A percentile compares a stretch with the other conserved stretches of the same genome.
These are phyloP conservation scores for Arachnomyces sp. DNA, from an alignment of 2,329 filamentous ascomycete genomes.

Conservation along the genomic window DNA sequence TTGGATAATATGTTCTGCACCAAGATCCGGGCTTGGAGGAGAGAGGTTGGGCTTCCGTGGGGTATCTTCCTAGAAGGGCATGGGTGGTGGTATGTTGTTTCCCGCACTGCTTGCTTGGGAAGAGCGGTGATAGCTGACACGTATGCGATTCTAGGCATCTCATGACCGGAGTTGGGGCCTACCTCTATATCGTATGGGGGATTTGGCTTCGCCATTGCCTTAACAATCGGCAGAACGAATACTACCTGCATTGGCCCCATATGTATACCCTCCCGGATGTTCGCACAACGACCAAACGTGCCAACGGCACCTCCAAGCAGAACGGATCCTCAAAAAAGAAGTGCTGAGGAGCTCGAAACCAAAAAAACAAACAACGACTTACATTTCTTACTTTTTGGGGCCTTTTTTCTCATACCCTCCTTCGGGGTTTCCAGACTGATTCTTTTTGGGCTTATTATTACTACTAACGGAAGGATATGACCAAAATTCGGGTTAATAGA, in stretches of 20 bases:
- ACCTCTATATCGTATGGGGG: constrained; percentile 77
- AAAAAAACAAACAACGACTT: no score
- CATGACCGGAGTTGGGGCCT: constrained; percentile 73
- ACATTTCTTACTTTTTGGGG: no score
- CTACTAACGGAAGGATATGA: no score
- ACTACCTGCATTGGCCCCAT: constrained; percentile 60
- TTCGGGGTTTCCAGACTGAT: no score
- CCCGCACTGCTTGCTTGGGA: constrained; percentile 8
- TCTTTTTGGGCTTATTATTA: no score
- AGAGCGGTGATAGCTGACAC: constrained; percentile 2
- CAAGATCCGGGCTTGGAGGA: constrained; percentile 56
- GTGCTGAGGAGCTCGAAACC: no score
- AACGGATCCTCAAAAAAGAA: constrained; percentile 10
- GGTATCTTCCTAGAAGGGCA: constrained; percentile 65
- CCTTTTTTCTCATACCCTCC: no score
- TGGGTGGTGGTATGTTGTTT: constrained; percentile 55
- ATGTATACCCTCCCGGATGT: constrained; percentile 50
- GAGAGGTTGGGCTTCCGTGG: constrained; percentile 67
- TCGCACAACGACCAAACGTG: constrained; percentile 16
- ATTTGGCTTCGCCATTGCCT: constrained; percentile 72
- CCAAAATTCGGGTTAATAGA: no score
- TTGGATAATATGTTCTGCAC: constrained; percentile 70
- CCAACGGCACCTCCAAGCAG: constrained; percentile 24
- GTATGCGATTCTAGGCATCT: constrained; percentile 52
- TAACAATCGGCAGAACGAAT: constrained; percentile 64